phyloP scores from a whole-genome alignment of 805 yeast genomes.

The Isabelozyma heimii region DNA sequence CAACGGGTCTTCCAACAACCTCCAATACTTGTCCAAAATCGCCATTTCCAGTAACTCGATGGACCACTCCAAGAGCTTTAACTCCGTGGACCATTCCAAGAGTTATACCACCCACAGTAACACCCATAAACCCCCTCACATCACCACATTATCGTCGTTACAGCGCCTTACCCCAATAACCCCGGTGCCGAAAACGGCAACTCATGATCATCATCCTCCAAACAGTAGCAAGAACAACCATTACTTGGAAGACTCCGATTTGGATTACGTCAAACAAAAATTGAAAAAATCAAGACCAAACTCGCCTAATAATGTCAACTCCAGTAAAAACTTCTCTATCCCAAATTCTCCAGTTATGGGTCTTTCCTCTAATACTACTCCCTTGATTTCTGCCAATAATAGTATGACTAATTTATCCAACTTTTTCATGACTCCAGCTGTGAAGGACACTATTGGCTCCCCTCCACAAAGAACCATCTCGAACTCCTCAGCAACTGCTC shows the following conservation, averaged over 20 bases:
- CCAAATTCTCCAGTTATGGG: slow-evolving; percentile 46
- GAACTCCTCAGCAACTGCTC: neutral
- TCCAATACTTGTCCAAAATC: slow-evolving; percentile 24
- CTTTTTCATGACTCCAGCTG: slow-evolving; percentile 32
- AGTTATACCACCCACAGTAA: slow-evolving; percentile 14
- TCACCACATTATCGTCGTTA: slow-evolving; percentile 45
- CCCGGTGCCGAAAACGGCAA: slow-evolving; percentile 2
- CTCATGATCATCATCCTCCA: neutral
- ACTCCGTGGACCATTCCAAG: too few species aligned
- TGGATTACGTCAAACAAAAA: slow-evolving; percentile 44
- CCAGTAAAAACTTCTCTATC: slow-evolving; percentile 29
- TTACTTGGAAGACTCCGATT: slow-evolving; percentile 41
- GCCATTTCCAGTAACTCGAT: slow-evolving; percentile 12
- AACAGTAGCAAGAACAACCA: neutral
- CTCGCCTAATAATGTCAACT: slow-evolving; percentile 32
- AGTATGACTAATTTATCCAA: slow-evolving; percentile 37
- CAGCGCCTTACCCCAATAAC: slow-evolving; percentile 64
- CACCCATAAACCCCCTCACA: slow-evolving; percentile 11
- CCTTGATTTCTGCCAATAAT: slow-evolving; percentile 40
- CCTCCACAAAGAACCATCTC: slow-evolving; percentile 6
- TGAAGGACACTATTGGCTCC: slow-evolving; percentile 5
- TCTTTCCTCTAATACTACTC: slow-evolving; percentile 36
- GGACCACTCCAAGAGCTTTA: slow-evolving; percentile 9
- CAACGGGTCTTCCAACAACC: slow-evolving; percentile 9
- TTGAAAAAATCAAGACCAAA: slow-evolving; percentile 50